phyloP scores from a whole-genome alignment of 2,329 filamentous ascomycete species.

The Clarireedia sp. region DNA sequence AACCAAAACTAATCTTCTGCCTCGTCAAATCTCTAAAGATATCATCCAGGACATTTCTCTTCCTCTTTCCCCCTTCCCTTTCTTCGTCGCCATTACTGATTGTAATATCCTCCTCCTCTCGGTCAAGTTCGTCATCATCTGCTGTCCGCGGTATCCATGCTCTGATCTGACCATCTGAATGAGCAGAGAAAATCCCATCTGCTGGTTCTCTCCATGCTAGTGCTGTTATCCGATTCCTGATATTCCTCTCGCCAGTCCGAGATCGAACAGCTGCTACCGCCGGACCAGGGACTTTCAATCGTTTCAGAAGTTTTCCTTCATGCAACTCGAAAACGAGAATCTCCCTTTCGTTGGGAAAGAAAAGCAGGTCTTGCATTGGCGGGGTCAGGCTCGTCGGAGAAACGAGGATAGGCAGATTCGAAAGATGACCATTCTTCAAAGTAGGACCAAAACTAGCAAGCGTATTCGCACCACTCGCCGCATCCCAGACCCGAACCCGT shows the following conservation, averaged over 20 bases:
- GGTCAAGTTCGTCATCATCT: constrained; percentile 43
- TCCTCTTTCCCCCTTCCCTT: constrained; percentile 49
- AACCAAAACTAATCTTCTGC: constrained; percentile 57
- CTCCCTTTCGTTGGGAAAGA: constrained; percentile 76
- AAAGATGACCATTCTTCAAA: constrained; percentile 64
- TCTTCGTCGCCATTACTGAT: constrained; percentile 33
- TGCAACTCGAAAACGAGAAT: constrained; percentile 74
- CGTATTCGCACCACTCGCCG: constrained; percentile 72
- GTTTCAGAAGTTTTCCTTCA: constrained; percentile 64
- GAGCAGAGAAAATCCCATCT: constrained; percentile 71
- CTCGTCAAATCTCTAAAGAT: constrained; percentile 72
- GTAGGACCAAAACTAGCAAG: constrained; percentile 80
- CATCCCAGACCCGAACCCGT: constrained; percentile 80
- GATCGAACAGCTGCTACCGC: constrained; percentile 38
- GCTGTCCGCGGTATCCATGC: constrained; percentile 61
- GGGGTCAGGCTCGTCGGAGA: constrained; percentile 52
- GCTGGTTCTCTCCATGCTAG: constrained; percentile 63
- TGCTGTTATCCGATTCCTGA: constrained; percentile 61
- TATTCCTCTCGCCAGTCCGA: constrained; percentile 46
- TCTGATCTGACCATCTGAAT: constrained; percentile 76
- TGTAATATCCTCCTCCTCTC: constrained; percentile 34
- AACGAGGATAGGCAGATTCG: constrained; percentile 53
- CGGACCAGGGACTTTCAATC: constrained; percentile 58
- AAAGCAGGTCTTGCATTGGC: constrained; percentile 55
- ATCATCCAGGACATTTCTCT: constrained; percentile 71